Evolutionary conservation across 2,329 filamentous ascomycete species (phyloP).

Genomic region (Fusarium equiseti): DNA sequence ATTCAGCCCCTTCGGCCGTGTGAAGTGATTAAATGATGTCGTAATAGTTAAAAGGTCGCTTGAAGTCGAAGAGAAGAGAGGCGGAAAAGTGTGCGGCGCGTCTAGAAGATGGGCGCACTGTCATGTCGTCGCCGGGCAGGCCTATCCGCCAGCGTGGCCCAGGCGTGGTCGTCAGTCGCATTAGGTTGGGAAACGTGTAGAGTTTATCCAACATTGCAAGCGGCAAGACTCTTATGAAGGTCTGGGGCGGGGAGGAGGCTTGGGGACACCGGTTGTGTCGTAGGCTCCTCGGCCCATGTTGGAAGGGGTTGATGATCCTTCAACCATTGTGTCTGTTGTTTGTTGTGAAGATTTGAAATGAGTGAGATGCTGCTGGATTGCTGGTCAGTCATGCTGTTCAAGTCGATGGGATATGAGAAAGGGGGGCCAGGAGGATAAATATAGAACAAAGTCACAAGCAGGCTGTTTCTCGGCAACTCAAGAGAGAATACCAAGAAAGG

Average conservation of each 20-base stretch:
- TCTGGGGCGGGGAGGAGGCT: constrained; percentile 60
- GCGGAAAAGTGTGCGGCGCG: constrained; percentile 26
- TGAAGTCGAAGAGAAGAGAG: constrained; percentile 36
- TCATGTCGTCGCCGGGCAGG: constrained; percentile 37
- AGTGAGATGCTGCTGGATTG: constrained; percentile 19
- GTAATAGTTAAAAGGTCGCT: constrained; percentile 43
- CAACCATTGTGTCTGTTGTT: constrained; percentile 54
- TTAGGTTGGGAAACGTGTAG: constrained; percentile 29
- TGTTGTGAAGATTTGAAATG: constrained; percentile 17
- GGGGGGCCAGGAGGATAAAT: neutral
- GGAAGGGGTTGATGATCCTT: constrained; percentile 50
- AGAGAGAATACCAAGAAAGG: constrained; percentile 9
- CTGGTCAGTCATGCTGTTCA: constrained; percentile 33
- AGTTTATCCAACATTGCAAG: constrained; percentile 40
- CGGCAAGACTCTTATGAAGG: constrained; percentile 51
- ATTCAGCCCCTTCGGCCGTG: constrained; percentile 34
- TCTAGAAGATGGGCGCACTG: constrained; percentile 12
- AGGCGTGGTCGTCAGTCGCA: constrained; percentile 37
- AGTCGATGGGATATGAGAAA: neutral
- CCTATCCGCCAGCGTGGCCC: constrained; percentile 40
- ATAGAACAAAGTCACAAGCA: constrained; percentile 1
- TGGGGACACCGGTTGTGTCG: constrained; percentile 63
- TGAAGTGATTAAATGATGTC: constrained; percentile 43
- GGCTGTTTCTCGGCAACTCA: constrained; percentile 5
- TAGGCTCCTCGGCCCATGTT: constrained; percentile 66